Base-by-base conservation (phyloP, 2,329 filamentous ascomycete species). In the Aspergillus sp. region DNA sequence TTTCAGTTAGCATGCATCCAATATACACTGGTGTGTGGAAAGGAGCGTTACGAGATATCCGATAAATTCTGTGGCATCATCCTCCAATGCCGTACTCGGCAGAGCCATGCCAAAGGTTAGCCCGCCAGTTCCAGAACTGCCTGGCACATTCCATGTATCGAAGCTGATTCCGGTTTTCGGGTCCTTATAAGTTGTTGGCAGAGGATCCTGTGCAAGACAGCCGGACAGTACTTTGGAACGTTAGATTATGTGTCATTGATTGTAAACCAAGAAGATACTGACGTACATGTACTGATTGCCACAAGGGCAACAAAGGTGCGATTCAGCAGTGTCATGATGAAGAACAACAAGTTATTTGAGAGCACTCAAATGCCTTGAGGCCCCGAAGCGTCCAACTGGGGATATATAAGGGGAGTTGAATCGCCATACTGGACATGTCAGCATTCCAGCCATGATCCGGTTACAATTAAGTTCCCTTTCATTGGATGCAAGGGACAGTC, bases 21-120 rank as follows among this genome's bases (percentile, higher is more conserved):
- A 17, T n/a, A 37, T 37, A n/a, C n/a, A 37, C 17, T n/a, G n/a
- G 9, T 5, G 1, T n/a, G 17, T n/a, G 5, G 33, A 22, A 5
- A 22, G n/a, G 17, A 10, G 10, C 17, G 25, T 39, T 23, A 49
- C 47, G 5, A 49, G 44, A 32, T 49, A 49, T 22, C 47, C 47
- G 17, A 49, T 32, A 12, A 49, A 49, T 5, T 49, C 47, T 3
- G 47, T 43, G 5, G 47, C 47, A 38, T 49, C 47, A 3, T 25
- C 19, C 30, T 49, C 20, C 7, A 49, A 22, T 3, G 44, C 47
- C 12, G 39, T 32, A 13, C 32, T 43, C 2, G 47, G 47, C 7
- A 49, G 22, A 3, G 44, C 39, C 23, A 49, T 43, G 32, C 47
- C 47, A 25, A 49, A 49, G 4, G 47, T 49, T 3, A 49, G 9